Evolutionary conservation across 1,139 yeast species (phyloP).

Genomic region (Kurtzmaniella quercitrusa): DNA sequence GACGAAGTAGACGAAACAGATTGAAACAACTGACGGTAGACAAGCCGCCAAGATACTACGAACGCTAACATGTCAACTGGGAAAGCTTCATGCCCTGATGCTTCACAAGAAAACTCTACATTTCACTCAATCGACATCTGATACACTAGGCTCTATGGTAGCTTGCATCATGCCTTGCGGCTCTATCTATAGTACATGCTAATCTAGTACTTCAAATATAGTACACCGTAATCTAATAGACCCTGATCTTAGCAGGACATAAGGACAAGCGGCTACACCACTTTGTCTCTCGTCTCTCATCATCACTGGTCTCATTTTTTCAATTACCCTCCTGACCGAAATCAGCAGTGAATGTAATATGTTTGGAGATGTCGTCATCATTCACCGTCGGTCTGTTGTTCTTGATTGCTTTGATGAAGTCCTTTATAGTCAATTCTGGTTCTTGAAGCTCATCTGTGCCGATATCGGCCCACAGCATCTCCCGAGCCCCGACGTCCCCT

Average conservation of each 20-base stretch:
- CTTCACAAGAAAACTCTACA: no score
- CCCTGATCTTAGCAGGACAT: no score
- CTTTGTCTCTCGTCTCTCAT: no score
- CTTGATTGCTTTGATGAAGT: constrained; percentile 88
- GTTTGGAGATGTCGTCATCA: constrained; percentile 72
- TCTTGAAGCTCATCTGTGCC: constrained; percentile 86
- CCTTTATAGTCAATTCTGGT: constrained; percentile 86
- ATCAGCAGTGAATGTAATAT: constrained; percentile 84
- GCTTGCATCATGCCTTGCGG: not conserved
- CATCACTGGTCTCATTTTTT: not conserved
- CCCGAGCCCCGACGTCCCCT: constrained; percentile 81
- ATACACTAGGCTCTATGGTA: not conserved
- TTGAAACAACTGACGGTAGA: no score
- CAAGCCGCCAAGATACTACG: no score
- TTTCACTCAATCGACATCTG: not conserved
- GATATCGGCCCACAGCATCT: constrained; percentile 91
- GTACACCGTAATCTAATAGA: no score
- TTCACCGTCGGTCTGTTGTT: constrained; percentile 95
- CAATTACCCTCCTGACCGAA: constrained; percentile 93
- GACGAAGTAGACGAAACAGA: no score
- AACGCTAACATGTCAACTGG: no score
- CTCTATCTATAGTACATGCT: not conserved
- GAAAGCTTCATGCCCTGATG: no score
- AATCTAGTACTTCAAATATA: not conserved
- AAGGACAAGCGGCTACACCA: no score